phyloP scores from a whole-genome alignment of 2,329 filamentous ascomycete species.

The Raffaelea deltoideospora region DNA sequence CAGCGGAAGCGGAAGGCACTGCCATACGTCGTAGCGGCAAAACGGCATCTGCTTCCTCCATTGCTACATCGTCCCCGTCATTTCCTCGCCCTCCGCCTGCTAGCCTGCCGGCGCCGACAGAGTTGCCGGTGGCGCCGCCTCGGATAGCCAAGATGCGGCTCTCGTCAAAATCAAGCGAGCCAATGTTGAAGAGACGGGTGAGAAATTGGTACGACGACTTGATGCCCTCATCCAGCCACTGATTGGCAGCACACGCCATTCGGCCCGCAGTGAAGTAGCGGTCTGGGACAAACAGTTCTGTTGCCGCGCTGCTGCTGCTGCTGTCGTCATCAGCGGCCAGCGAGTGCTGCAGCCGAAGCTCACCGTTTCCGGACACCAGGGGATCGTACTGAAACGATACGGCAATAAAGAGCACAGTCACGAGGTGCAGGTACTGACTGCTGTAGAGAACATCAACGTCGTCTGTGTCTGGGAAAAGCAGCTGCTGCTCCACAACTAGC shows the following conservation, averaged over 20 bases:
- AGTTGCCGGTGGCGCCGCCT: background rate
- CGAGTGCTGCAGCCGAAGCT: conserved; percentile 13
- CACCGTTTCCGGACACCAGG: conserved; percentile 10
- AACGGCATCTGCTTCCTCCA: conserved; percentile 5
- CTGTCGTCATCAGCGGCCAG: conserved; percentile 14
- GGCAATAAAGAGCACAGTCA: conserved; percentile 16
- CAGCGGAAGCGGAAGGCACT: background rate
- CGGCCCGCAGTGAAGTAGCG: conserved; percentile 14
- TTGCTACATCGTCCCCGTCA: conserved; percentile 1
- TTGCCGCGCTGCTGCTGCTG: too few relatives aligned
- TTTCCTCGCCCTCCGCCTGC: too few relatives aligned
- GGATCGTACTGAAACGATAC: conserved; percentile 18
- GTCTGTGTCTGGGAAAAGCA: conserved; percentile 12
- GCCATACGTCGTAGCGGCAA: conserved; percentile 1
- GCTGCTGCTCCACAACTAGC: conserved; percentile 14
- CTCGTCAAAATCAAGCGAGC: conserved; percentile 16
- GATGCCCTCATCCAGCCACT: conserved; percentile 15
- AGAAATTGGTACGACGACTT: conserved; percentile 17
- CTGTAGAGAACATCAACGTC: conserved; percentile 14
- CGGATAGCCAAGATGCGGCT: too few relatives aligned
- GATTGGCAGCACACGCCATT: conserved; percentile 12
- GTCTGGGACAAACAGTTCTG: conserved; percentile 11
- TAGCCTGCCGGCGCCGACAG: background rate
- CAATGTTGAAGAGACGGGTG: conserved; percentile 14
- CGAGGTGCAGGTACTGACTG: conserved; percentile 16